These are phyloP conservation scores for Aureobasidium sp. DNA, from an alignment of 2,329 filamentous ascomycete genomes.

Conservation along the genomic window DNA sequence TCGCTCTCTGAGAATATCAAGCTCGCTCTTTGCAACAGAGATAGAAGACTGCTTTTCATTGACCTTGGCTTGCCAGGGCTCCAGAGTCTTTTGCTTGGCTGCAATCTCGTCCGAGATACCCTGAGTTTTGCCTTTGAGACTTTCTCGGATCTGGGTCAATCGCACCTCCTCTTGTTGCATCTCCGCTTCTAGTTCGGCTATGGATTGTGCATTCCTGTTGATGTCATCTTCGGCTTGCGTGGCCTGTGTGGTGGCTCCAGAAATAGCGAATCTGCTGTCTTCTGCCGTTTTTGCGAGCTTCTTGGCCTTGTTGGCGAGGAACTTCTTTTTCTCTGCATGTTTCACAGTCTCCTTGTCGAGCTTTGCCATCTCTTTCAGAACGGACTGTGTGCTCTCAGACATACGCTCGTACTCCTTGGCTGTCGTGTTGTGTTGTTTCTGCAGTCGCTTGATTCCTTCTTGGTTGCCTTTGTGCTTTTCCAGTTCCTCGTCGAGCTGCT, in stretches of 20 bases:
- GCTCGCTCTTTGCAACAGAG: constrained; percentile 87
- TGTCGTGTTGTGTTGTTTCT: constrained; percentile 75
- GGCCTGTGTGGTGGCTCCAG: constrained; percentile 68
- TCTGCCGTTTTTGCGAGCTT: constrained; percentile 85
- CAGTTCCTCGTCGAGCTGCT: constrained; percentile 74
- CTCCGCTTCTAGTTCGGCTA: constrained; percentile 63
- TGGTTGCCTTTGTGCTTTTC: constrained; percentile 88
- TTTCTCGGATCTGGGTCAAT: constrained; percentile 72
- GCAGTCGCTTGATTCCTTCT: constrained; percentile 78
- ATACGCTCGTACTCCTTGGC: constrained; percentile 73
- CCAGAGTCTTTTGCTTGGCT: constrained; percentile 82
- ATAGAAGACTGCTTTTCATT: constrained; percentile 92
- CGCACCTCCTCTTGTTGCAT: constrained; percentile 74
- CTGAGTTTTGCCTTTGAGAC: constrained; percentile 90
- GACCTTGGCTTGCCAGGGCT: constrained; percentile 95
- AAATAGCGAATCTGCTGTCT: constrained; percentile 63
- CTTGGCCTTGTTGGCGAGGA: constrained; percentile 80
- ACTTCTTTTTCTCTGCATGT: constrained; percentile 96
- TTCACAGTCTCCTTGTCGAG: constrained; percentile 97
- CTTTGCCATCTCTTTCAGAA: constrained; percentile 80
- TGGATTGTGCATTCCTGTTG: constrained; percentile 64
- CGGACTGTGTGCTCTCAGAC: constrained; percentile 69
- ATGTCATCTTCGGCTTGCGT: constrained; percentile 73
- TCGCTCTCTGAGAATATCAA: constrained; percentile 83
- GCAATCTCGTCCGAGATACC: constrained; percentile 88